phyloP scores from a whole-genome alignment of 495 filamentous ascomycete species.

The Rostrohypoxylon terebratum region DNA sequence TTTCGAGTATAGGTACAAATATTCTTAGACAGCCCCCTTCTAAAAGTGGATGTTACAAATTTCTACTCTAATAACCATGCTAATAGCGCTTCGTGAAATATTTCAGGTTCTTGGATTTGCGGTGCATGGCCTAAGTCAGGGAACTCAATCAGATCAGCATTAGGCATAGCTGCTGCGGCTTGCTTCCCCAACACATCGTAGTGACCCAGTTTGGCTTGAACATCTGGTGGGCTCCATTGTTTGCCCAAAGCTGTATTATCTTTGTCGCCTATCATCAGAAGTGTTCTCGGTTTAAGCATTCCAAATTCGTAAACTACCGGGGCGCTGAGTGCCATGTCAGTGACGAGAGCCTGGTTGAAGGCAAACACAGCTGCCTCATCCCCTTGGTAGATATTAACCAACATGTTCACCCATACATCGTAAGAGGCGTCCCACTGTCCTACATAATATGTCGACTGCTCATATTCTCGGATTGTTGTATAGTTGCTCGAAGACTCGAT shows the following conservation, averaged over 20 bases:
- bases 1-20: neutral
- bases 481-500: slow-evolving; percentile 53
- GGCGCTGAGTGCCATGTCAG: slow-evolving; percentile 59
- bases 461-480: slow-evolving; percentile 53
- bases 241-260: slow-evolving; percentile 61
- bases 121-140: slow-evolving; percentile 58
- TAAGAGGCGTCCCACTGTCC: slow-evolving; percentile 53
- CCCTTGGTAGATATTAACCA: slow-evolving; percentile 57
- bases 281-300: slow-evolving; percentile 49
- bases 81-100: slow-evolving; percentile 52
- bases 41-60: neutral
- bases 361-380: slow-evolving; percentile 49
- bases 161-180: slow-evolving; percentile 54
- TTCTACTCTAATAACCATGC: slow-evolving; percentile 47
- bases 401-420: slow-evolving; percentile 61
- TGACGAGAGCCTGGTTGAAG: slow-evolving; percentile 52
- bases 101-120: slow-evolving; percentile 56
- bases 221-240: slow-evolving; percentile 57
- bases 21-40: neutral
- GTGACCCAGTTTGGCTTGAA: slow-evolving; percentile 54
- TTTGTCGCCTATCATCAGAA: slow-evolving; percentile 56
- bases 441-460: slow-evolving; percentile 59
- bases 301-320: slow-evolving; percentile 60
- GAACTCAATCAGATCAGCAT: slow-evolving; percentile 56
- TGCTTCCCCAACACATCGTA: slow-evolving; percentile 57